Percentiles rank a stretch among this genome's conserved stretches.
These are phyloP conservation scores for Leccinum olivaceoglutinosum DNA, from an alignment of 1,284 basidiomycete species.

Conservation along the genomic window DNA sequence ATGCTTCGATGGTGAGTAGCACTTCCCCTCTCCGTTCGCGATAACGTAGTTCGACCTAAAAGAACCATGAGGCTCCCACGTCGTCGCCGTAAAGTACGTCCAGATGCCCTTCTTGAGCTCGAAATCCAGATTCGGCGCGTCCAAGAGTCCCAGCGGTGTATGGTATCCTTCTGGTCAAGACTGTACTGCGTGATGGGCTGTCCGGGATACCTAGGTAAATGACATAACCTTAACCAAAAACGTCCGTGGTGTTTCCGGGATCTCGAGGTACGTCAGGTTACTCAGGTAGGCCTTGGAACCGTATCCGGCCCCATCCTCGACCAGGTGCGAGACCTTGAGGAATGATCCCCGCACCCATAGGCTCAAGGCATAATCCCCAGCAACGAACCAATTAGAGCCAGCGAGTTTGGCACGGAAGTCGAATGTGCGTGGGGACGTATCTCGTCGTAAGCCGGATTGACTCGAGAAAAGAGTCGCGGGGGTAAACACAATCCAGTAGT, in stretches of 20 bases:
- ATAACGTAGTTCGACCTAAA: slow-evolving; percentile 27
- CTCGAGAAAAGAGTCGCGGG: slow-evolving; percentile 23
- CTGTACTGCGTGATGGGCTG: slow-evolving; percentile 27
- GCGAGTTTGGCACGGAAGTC: slow-evolving; percentile 21
- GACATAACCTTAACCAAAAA: slow-evolving; percentile 25
- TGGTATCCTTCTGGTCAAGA: slow-evolving; percentile 25
- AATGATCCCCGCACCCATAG: slow-evolving; percentile 23
- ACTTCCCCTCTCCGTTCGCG: slow-evolving; percentile 1
- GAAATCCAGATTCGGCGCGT: slow-evolving; percentile 19
- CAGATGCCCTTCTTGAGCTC: slow-evolving; percentile 27
- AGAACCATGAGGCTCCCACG: slow-evolving; percentile 23
- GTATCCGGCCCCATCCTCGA: slow-evolving; percentile 23
- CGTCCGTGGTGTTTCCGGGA: slow-evolving; percentile 22
- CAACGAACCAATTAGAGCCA: slow-evolving; percentile 15
- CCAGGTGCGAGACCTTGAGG: slow-evolving; percentile 24
- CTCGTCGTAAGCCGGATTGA: slow-evolving; percentile 24
- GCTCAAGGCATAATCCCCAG: slow-evolving; percentile 22
- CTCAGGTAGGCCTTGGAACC: slow-evolving; percentile 21
- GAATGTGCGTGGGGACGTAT: slow-evolving; percentile 1
- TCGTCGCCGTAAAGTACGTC: slow-evolving; percentile 21
- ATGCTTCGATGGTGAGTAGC: no score
- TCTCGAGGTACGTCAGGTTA: slow-evolving; percentile 21
- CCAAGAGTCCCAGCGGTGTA: slow-evolving; percentile 25
- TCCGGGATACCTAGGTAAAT: slow-evolving; percentile 28
- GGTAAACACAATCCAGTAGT: slow-evolving; percentile 25